Conservation (phyloP, 768 basidiomycete species). For the Boletellus ananas region DNA sequence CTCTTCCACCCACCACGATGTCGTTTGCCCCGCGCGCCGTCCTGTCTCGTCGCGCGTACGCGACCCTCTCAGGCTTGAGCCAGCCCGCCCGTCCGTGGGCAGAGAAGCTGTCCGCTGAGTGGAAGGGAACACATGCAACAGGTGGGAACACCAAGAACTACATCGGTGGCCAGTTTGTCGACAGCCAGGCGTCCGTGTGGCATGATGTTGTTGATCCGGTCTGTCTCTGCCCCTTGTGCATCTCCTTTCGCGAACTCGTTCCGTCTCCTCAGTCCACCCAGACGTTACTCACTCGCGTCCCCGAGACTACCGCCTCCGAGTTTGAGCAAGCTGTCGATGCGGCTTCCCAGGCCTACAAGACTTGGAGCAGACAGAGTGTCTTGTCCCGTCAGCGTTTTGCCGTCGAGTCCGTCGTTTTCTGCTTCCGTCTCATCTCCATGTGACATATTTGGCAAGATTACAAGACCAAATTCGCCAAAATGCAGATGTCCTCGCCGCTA, state of each 20-base stretch:
- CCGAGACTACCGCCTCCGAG: conserved; percentile 79
- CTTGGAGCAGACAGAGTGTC: conserved; percentile 85
- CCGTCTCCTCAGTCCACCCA: conserved; percentile 69
- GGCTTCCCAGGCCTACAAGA: conserved; percentile 80
- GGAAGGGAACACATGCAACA: conserved; percentile 83
- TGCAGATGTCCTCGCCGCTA: conserved; percentile 78
- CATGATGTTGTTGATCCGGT: conserved; percentile 90
- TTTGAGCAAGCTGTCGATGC: conserved; percentile 81
- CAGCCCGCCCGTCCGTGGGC: conserved; percentile 57
- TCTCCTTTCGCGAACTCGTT: not conserved
- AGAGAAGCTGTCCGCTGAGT: conserved; percentile 65
- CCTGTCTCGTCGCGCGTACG: conserved; percentile 34
- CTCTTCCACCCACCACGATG: conserved; percentile 17
- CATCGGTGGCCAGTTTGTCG: conserved; percentile 85
- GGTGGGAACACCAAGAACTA: conserved; percentile 92
- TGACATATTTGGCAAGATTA: conserved; percentile 47
- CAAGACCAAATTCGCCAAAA: conserved; percentile 85
- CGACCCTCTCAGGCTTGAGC: conserved; percentile 50
- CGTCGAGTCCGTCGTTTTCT: conserved; percentile 63
- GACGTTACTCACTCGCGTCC: conserved; percentile 82
- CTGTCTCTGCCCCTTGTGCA: conserved; percentile 26
- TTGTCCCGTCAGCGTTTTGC: conserved; percentile 85
- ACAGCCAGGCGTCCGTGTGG: conserved; percentile 76
- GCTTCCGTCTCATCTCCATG: not conserved
- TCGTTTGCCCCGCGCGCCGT: conserved; percentile 14